phyloP scores from a whole-genome alignment of 371 early-diverging fungal genomes.

The Amoeboaphelidium protococcarum region DNA sequence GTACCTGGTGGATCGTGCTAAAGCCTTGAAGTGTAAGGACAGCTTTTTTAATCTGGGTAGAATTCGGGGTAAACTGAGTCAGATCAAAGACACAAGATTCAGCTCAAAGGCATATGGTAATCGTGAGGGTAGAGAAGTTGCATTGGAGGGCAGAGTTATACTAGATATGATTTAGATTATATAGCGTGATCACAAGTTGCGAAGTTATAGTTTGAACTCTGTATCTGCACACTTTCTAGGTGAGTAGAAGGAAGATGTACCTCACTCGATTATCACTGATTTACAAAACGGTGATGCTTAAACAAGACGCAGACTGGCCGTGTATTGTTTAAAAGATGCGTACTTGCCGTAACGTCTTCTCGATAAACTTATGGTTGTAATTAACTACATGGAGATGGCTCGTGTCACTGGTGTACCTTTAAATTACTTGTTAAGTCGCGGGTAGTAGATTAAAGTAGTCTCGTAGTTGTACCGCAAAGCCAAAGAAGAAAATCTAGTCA shows the following conservation, averaged over 20 bases:
- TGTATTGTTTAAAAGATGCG: constrained; percentile 98
- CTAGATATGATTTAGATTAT: constrained; percentile 90
- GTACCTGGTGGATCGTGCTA: constrained; percentile 84
- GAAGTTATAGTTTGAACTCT: constrained; percentile 91
- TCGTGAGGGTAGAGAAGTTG: constrained; percentile 61
- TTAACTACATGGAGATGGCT: constrained; percentile 98
- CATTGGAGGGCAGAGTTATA: constrained; percentile 83
- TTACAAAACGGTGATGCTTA: constrained; percentile 85
- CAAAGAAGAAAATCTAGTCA: constrained; percentile 47
- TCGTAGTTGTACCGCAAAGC: constrained; percentile 90
- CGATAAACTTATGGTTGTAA: constrained; percentile 88
- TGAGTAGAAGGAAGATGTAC: constrained; percentile 99
- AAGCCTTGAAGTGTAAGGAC: constrained; percentile 34
- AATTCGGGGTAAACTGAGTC: constrained; percentile 31
- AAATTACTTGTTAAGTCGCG: constrained; percentile 82
- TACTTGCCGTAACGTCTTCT: constrained; percentile 84
- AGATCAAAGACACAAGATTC: constrained; percentile 57
- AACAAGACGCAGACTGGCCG: constrained; percentile 85
- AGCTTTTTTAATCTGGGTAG: constrained; percentile 71
- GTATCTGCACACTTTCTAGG: constrained; percentile 91
- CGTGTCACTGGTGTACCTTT: constrained; percentile 77
- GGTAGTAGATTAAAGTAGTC: constrained; percentile 94
- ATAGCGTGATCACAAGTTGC: constrained; percentile 87
- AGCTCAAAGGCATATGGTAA: constrained; percentile 80
- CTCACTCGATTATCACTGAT: constrained; percentile 90